Evolutionary conservation across 257 asterid species (phyloP).

Genomic region (Petrea volubilis): DNA sequence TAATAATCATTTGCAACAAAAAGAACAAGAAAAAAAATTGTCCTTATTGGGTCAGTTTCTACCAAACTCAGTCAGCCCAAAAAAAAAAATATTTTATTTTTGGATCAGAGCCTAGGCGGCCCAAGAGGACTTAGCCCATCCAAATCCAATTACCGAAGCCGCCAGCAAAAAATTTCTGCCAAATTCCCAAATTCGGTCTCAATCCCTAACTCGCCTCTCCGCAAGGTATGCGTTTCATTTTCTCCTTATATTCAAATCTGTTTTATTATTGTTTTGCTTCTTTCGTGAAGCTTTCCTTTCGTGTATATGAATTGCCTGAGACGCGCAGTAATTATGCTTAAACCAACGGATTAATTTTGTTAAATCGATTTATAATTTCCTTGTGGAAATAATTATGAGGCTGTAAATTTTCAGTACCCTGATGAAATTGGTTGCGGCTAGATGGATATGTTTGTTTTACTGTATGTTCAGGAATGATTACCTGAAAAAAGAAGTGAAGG

Average conservation of each 20-base stretch:
- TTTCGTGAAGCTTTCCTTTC: neutral
- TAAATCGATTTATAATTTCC: neutral
- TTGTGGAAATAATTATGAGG: neutral
- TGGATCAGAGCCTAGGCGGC: neutral
- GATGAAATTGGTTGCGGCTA: neutral
- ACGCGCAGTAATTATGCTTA: no score
- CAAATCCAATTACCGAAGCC: neutral
- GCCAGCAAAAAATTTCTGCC: neutral
- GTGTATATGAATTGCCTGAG: no score
- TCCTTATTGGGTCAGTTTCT: neutral
- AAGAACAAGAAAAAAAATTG: no score
- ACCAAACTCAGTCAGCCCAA: neutral
- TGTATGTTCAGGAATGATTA: neutral
- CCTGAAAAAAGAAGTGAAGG: no score
- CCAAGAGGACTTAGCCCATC: constrained; percentile 13
- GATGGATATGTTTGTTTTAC: neutral
- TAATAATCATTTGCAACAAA: no score
- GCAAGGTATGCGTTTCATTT: constrained; percentile 22
- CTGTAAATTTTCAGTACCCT: neutral
- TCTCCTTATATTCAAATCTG: neutral
- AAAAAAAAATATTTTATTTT: neutral
- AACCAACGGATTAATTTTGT: no score
- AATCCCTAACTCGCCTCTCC: constrained; percentile 4
- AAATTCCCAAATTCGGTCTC: constrained; percentile 11
- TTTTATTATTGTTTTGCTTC: neutral